Conservation (phyloP, 192 early-diverging fungal genomes). For the Thamnidium elegans region DNA sequence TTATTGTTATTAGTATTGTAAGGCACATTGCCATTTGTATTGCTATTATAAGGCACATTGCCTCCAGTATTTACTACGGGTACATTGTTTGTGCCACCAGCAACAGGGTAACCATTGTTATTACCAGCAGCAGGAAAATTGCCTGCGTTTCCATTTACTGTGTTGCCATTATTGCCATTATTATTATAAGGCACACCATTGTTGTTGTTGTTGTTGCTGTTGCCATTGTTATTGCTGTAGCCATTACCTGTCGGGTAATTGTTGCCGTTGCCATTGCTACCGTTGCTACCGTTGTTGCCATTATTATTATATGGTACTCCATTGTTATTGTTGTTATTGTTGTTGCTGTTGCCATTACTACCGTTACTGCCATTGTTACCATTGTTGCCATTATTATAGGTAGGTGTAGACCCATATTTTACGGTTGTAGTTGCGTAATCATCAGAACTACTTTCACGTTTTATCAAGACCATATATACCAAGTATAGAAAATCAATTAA, state of each 20-base stretch:
- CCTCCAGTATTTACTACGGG: too few relatives aligned
- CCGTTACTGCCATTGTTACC: not conserved
- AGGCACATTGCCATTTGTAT: not conserved
- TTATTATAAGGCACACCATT: not conserved
- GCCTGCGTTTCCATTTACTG: not conserved
- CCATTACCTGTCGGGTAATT: not conserved
- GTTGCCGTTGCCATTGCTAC: not conserved
- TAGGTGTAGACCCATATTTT: not conserved
- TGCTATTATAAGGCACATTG: too few relatives aligned
- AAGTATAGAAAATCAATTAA: not conserved
- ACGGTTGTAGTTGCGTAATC: not conserved
- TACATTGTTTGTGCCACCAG: too few relatives aligned
- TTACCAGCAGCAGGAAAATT: not conserved
- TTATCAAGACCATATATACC: not conserved
- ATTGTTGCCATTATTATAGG: not conserved
- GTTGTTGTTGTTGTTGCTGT: not conserved
- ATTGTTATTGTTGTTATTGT: not conserved
- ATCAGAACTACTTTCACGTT: not conserved
- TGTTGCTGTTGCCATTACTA: conserved; percentile 5
- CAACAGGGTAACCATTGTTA: not conserved
- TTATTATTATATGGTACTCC: not conserved
- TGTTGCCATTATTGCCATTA: not conserved
- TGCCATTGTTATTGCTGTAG: not conserved
- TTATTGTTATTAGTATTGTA: not conserved
- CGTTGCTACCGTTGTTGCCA: not conserved